A percentile compares a stretch with the other conserved stretches of the same genome.
Evolutionary conservation across 768 basidiomycete species (phyloP).

Genomic region (Mycena epipterygia): DNA sequence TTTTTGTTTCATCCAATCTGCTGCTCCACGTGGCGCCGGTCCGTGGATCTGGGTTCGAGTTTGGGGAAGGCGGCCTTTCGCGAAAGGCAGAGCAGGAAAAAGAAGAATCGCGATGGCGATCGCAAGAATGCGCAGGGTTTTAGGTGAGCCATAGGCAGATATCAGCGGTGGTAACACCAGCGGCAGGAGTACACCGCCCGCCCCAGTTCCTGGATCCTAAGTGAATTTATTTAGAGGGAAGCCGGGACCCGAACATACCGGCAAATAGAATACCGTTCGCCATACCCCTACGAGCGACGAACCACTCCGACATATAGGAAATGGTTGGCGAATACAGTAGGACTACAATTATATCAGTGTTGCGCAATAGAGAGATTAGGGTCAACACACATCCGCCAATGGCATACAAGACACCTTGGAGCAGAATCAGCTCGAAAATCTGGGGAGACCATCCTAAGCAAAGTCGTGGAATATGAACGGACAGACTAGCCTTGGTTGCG

Average conservation of each 20-base stretch:
- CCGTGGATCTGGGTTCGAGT: conserved; percentile 23
- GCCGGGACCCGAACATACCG: conserved; percentile 32
- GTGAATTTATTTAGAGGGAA: neutral
- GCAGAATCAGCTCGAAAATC: conserved; percentile 36
- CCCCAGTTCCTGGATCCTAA: conserved; percentile 35
- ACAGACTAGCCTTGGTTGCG: conserved; percentile 29
- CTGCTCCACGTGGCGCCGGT: conserved; percentile 8
- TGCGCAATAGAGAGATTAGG: neutral
- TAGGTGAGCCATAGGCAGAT: conserved; percentile 35
- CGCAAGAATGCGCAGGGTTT: conserved; percentile 42
- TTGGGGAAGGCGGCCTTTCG: conserved; percentile 42
- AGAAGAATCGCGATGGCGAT: conserved; percentile 35
- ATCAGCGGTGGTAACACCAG: conserved; percentile 44
- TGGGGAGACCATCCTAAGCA: neutral
- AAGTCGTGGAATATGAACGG: neutral
- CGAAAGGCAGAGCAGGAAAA: conserved; percentile 41
- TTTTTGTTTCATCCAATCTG: conserved; percentile 33
- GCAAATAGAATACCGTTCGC: conserved; percentile 50
- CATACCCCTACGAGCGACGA: conserved; percentile 44
- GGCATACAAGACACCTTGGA: conserved; percentile 45
- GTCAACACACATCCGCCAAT: conserved; percentile 41
- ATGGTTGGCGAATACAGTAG: conserved; percentile 35
- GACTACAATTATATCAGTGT: neutral
- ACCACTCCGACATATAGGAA: conserved; percentile 50
- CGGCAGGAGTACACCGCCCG: conserved; percentile 45